A percentile compares a stretch with the other conserved stretches of the same genome.
phyloP scores from a whole-genome alignment of 2,329 filamentous ascomycete species.

The Pseudogymnoascus sp. region DNA sequence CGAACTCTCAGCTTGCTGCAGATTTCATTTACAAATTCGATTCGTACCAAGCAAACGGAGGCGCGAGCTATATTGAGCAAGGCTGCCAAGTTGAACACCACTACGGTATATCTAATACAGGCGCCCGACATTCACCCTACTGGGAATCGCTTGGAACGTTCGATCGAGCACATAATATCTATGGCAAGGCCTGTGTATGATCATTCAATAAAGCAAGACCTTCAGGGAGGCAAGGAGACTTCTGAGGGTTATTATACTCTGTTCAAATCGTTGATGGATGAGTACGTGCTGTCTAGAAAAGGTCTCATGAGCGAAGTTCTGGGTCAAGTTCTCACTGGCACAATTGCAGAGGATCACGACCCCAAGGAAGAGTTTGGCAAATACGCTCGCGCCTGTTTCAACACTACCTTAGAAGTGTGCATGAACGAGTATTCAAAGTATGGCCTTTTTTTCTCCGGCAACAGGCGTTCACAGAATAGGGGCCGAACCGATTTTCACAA shows the following conservation, averaged over 20 bases:
- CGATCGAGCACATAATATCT: conserved; percentile 9
- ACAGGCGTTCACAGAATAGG: neutral
- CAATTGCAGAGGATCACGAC: conserved; percentile 6
- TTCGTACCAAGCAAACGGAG: neutral
- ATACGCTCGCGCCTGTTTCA: conserved; percentile 5
- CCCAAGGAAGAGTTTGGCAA: conserved; percentile 4
- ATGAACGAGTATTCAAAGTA: conserved; percentile 8
- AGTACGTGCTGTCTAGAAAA: conserved; percentile 2
- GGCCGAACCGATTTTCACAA: conserved; percentile 2
- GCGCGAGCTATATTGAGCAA: conserved; percentile 5
- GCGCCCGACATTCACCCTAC: conserved; percentile 2
- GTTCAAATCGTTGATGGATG: conserved; percentile 5
- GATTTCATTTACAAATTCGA: conserved; percentile 14
- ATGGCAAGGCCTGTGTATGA: conserved; percentile 7
- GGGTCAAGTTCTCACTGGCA: neutral
- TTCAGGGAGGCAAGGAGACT: neutral
- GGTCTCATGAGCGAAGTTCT: conserved; percentile 6
- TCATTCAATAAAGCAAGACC: conserved; percentile 6
- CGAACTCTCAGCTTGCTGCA: conserved; percentile 55
- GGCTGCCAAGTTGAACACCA: conserved; percentile 7
- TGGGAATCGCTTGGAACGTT: neutral
- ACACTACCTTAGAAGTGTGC: conserved; percentile 4
- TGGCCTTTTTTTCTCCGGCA: conserved; percentile 2
- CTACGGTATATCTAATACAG: conserved; percentile 9
- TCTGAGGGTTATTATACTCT: neutral